A percentile compares a stretch with the other conserved stretches of the same genome.
Evolutionary conservation across 108 stramenopile genomes (phyloP).

Genomic region (Cyclotella sp.): DNA sequence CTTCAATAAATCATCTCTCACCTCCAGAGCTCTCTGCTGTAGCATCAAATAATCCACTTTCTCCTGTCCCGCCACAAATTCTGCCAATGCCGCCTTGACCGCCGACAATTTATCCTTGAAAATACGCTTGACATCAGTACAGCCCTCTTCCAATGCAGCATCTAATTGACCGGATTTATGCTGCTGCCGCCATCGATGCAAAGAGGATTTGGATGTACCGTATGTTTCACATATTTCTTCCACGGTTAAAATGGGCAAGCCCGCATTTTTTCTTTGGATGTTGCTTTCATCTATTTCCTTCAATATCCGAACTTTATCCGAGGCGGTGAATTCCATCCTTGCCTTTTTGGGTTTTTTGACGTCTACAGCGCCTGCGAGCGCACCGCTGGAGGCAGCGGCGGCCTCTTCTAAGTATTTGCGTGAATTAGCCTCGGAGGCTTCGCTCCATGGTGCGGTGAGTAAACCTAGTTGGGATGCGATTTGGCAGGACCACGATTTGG

Average conservation of each 20-base stretch:
- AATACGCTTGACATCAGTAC: conserved; percentile 29
- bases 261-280: not conserved
- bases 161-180: conserved; percentile 19
- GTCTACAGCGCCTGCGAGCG: not conserved
- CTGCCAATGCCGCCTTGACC: conserved; percentile 21
- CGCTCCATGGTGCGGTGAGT: conserved; percentile 18
- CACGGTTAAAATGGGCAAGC: conserved; percentile 6
- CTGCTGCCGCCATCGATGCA: conserved; percentile 47
- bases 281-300: conserved; percentile 29
- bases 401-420: conserved; percentile 11
- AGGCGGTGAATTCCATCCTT: conserved; percentile 35
- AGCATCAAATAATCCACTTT: conserved; percentile 13
- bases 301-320: conserved; percentile 36
- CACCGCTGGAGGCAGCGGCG: not conserved
- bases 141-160: not conserved
- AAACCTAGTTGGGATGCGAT: conserved; percentile 28
- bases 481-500: conserved; percentile 40
- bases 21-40: conserved; percentile 28
- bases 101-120: conserved; percentile 23
- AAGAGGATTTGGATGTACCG: conserved; percentile 35
- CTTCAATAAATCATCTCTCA: conserved; percentile 27
- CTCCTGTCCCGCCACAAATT: conserved; percentile 13
- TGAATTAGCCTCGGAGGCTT: conserved; percentile 25
- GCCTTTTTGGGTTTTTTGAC: conserved; percentile 14
- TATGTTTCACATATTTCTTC: conserved; percentile 45